These are phyloP conservation scores for Radiomyces spectabilis DNA, from an alignment of 192 early-diverging fungal species.

Conservation along the genomic window DNA sequence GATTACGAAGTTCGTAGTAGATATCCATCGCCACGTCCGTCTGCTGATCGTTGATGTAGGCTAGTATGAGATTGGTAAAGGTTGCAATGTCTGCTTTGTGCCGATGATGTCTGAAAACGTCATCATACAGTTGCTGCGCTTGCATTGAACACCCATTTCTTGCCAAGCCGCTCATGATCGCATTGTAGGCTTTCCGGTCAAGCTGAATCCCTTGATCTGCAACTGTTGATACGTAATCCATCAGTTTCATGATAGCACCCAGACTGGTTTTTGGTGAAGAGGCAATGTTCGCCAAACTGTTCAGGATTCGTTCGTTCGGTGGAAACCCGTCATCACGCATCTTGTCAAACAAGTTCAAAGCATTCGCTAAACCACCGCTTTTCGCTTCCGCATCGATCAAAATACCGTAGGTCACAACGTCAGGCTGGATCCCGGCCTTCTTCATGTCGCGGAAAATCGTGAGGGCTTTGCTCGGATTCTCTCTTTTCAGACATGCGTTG, in stretches of 20 bases:
- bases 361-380: conserved; percentile 8
- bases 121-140: conserved; percentile 21
- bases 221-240: not conserved
- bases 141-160: conserved; percentile 8
- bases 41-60: conserved; percentile 17
- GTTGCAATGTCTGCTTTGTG: conserved; percentile 13
- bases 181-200: conserved; percentile 16
- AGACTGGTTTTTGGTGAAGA: not conserved
- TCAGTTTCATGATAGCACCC: not conserved
- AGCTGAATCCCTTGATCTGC: not conserved
- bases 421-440: conserved; percentile 5
- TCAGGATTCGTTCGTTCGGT: conserved; percentile 13
- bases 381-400: conserved; percentile 21
- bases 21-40: conserved; percentile 20
- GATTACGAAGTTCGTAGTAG: conserved; percentile 17
- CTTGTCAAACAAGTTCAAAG: conserved; percentile 11
- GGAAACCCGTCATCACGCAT: conserved; percentile 3
- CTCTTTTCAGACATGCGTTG: conserved; percentile 9
- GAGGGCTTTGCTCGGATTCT: conserved; percentile 8
- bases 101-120: conserved; percentile 4
- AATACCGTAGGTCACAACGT: conserved; percentile 22
- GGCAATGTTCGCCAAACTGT: conserved; percentile 10
- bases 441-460: conserved; percentile 21
- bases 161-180: conserved; percentile 12
- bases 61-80: conserved; percentile 19